Evolutionary conservation across 495 filamentous ascomycete species (phyloP).

Genomic region (Penicillium ucsense): DNA sequence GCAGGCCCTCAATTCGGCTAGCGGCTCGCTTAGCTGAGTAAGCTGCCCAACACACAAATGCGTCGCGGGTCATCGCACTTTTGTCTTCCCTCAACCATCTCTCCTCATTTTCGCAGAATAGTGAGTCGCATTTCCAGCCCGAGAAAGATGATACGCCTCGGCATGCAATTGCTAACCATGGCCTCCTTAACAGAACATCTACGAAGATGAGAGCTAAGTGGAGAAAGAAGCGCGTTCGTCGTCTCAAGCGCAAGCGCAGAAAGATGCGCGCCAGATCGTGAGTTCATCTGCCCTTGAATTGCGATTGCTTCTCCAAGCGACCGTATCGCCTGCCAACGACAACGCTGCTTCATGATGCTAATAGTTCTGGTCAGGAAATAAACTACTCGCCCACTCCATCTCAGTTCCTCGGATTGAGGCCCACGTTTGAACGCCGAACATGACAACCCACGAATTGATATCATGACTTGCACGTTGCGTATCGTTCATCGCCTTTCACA

Average conservation of each 20-base stretch:
- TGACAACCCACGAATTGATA: slow-evolving; percentile 29
- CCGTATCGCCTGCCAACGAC: not conserved
- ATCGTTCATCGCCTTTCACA: slow-evolving; percentile 23
- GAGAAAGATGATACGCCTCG: not conserved
- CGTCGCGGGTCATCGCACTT: slow-evolving; percentile 22
- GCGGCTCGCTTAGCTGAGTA: slow-evolving; percentile 33
- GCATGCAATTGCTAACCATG: slow-evolving; percentile 5
- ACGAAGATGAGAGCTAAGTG: slow-evolving; percentile 97
- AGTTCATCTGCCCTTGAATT: slow-evolving; percentile 16
- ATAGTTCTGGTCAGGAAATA: slow-evolving; percentile 52
- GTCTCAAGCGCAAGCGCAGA: slow-evolving; percentile 98
- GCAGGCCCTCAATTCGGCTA: slow-evolving; percentile 17
- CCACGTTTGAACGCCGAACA: slow-evolving; percentile 40
- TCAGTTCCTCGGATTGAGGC: slow-evolving; percentile 40
- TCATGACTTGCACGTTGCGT: slow-evolving; percentile 27
- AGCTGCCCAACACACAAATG: slow-evolving; percentile 39
- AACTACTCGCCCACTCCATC: slow-evolving; percentile 56
- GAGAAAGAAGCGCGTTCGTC: slow-evolving; percentile 98
- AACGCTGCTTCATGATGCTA: slow-evolving; percentile 9
- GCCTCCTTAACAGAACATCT: slow-evolving; percentile 18
- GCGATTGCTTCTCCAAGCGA: not conserved
- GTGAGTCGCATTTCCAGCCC: slow-evolving; percentile 26
- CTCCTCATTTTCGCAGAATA: slow-evolving; percentile 45
- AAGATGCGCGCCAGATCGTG: slow-evolving; percentile 94
- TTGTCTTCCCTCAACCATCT: slow-evolving; percentile 41